phyloP scores from a whole-genome alignment of 1,139 yeast genomes.

The Kurtzmaniella quercitrusa region DNA sequence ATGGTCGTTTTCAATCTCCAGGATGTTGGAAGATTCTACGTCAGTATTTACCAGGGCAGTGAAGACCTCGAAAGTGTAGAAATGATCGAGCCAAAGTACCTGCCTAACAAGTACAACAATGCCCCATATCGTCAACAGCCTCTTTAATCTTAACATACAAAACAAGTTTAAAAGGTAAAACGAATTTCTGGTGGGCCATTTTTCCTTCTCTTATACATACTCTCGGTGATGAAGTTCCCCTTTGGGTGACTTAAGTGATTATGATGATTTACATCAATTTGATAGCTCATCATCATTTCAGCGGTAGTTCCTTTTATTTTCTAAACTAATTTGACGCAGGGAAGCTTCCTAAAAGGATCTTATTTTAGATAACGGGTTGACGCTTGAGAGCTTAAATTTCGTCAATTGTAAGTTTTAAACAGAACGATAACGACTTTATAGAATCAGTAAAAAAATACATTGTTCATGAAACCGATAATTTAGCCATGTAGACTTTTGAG shows the following conservation, averaged over 20 bases:
- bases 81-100: neutral
- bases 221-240: too few relatives aligned
- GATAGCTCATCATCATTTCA: neutral
- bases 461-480: too few relatives aligned
- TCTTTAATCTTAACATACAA: neutral
- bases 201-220: too few relatives aligned
- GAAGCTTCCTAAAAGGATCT: neutral
- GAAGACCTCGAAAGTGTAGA: neutral
- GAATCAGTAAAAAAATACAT: too few relatives aligned
- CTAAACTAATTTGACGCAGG: neutral
- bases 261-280: neutral
- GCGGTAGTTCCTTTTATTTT: neutral
- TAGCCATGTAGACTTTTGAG: too few relatives aligned
- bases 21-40: constrained; percentile 3
- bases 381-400: too few relatives aligned
- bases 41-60: neutral
- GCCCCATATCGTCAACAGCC: neutral
- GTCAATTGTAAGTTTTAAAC: too few relatives aligned
- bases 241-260: neutral
- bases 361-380: too few relatives aligned
- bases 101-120: neutral
- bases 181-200: too few relatives aligned
- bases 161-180: neutral
- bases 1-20: constrained; percentile 5
- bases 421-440: too few relatives aligned